phyloP scores from a whole-genome alignment of 129 eudicot genomes.

The Artemisia annua region DNA sequence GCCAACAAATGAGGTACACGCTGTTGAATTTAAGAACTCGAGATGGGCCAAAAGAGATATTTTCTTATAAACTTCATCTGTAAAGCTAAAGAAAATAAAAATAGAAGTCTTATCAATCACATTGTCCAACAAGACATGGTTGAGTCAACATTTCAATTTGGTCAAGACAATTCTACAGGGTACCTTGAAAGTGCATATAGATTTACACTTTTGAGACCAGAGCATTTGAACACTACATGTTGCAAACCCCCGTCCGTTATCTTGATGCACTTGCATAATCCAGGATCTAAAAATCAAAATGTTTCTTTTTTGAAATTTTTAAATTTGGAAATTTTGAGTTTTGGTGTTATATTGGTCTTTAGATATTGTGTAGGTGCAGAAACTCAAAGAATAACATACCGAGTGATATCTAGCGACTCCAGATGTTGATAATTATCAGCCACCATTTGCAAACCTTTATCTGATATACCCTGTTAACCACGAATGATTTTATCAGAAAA shows the following conservation, averaged over 20 bases:
- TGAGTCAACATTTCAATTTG: neutral
- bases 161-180: conserved; percentile 4
- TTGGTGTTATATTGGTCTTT: neutral
- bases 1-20: too few species aligned
- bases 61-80: conserved; percentile 76
- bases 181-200: conserved; percentile 96
- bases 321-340: neutral
- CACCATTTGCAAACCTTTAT: conserved; percentile 66
- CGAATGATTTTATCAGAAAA: conserved; percentile 10
- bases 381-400: conserved; percentile 40
- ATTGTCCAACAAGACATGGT: conserved; percentile 3
- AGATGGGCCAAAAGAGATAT: conserved; percentile 59
- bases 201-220: conserved; percentile 70
- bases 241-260: conserved; percentile 72
- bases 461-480: conserved; percentile 71
- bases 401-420: conserved; percentile 76
- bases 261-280: conserved; percentile 76
- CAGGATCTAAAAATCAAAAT: conserved; percentile 1
- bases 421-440: conserved; percentile 63
- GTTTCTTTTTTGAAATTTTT: neutral
- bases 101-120: conserved; percentile 20
- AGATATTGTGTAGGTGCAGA: neutral
- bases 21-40: conserved; percentile 71
- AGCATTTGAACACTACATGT: conserved; percentile 62
- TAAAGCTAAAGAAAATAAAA: conserved; percentile 59